Conservation (phyloP, 139 green algal genomes). For the Chlorella sp. region DNA sequence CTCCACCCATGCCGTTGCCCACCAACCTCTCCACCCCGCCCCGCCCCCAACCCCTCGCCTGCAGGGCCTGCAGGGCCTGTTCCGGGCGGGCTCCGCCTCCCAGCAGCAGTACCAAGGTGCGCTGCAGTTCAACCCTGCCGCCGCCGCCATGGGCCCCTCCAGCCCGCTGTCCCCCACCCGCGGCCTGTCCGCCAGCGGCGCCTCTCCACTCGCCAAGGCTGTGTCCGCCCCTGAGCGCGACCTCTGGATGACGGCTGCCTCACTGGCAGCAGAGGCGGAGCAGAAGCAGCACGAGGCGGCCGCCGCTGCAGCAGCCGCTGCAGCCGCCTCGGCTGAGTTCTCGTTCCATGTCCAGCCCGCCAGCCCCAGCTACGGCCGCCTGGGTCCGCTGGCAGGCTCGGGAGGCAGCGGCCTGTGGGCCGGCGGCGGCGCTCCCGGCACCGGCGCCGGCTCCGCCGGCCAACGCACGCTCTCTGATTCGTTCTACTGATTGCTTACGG, state of each 20-base stretch:
- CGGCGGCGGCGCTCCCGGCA: background rate
- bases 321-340: conserved; percentile 9
- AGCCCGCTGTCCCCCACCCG: conserved; percentile 12
- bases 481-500: background rate
- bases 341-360: conserved; percentile 18
- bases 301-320: background rate
- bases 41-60: background rate
- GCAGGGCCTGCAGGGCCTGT: conserved; percentile 23
- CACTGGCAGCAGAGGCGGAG: conserved; percentile 17
- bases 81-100: background rate
- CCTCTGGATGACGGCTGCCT: conserved; percentile 22
- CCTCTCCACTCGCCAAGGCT: conserved; percentile 8
- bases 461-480: conserved; percentile 12
- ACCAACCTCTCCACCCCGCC: background rate
- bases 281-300: conserved; percentile 22
- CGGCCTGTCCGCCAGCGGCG: background rate
- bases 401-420: conserved; percentile 12
- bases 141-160: background rate
- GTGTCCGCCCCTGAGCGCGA: conserved; percentile 22
- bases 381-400: background rate
- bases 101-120: background rate
- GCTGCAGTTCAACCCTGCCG: background rate
- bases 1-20: background rate
- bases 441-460: background rate
- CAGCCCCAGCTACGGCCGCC: conserved; percentile 17